Evolutionary conservation across 1,139 yeast genomes (phyloP).

Genomic region (Diutina ranongensis): DNA sequence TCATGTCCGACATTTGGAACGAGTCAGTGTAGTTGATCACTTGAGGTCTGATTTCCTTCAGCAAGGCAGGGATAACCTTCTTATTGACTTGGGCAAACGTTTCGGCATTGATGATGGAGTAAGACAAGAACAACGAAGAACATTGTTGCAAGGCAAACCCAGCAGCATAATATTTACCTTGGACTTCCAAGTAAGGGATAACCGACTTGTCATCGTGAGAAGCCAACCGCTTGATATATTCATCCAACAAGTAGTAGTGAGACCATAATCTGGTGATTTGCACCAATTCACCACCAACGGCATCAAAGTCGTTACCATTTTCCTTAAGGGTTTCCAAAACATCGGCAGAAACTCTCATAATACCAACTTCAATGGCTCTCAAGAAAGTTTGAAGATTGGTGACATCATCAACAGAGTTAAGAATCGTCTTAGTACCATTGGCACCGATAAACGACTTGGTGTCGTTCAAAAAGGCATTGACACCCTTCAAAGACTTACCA

Average conservation of each 20-base stretch:
- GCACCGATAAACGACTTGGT: constrained; percentile 15
- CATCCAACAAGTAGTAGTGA: constrained; percentile 40
- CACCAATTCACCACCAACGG: constrained; percentile 49
- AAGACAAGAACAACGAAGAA: constrained; percentile 30
- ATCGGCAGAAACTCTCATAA: constrained; percentile 10
- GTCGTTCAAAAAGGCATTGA: constrained; percentile 33
- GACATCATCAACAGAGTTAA: constrained; percentile 14
- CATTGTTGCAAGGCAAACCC: constrained; percentile 25
- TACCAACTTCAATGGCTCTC: constrained; percentile 10
- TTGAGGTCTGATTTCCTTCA: constrained; percentile 46
- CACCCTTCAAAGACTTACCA: constrained; percentile 24
- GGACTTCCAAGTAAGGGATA: constrained; percentile 14
- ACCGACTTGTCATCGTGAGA: constrained; percentile 11
- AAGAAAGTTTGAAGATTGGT: constrained; percentile 10
- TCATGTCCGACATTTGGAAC: constrained; percentile 75
- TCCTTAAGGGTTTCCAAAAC: constrained; percentile 13
- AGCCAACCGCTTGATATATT: constrained; percentile 24
- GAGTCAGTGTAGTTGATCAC: constrained; percentile 83
- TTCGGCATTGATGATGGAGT: constrained; percentile 22
- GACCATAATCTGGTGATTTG: constrained; percentile 51
- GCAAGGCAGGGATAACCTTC: constrained; percentile 22
- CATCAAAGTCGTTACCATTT: constrained; percentile 40
- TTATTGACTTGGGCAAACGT: constrained; percentile 24
- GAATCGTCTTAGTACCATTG: constrained; percentile 10
- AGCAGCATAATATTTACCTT: constrained; percentile 16